Evolutionary conservation across 129 eudicot genomes (phyloP).

Genomic region (Silybum marianum): DNA sequence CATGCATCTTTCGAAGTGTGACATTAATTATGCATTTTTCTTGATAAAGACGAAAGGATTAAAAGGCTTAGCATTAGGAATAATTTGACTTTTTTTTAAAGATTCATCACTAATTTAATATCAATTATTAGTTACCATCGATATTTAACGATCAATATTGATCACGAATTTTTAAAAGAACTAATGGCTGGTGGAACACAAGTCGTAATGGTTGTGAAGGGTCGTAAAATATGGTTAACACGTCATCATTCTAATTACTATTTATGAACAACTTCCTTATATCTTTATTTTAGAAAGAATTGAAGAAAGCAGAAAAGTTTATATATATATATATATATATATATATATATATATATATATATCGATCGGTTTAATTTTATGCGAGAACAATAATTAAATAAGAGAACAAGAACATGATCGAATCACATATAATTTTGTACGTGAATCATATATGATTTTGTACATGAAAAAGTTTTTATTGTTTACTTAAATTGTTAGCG

Average conservation of each 20-base stretch:
- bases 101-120: neutral
- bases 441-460: no score
- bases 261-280: neutral
- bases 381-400: no score
- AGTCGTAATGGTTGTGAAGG: neutral
- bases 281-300: neutral
- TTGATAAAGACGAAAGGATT: neutral
- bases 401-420: no score
- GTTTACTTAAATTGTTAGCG: no score
- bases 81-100: neutral
- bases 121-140: neutral
- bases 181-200: neutral
- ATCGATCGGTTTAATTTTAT: no score
- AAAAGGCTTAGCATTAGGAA: neutral
- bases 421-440: no score
- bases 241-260: neutral
- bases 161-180: neutral
- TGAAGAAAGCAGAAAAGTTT: neutral
- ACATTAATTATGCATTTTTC: neutral
- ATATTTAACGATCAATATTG: neutral
- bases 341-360: no score
- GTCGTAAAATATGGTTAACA: neutral
- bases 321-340: no score
- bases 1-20: neutral
- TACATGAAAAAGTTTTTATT: no score